Evolutionary conservation across 495 filamentous ascomycete species (phyloP).

Genomic region (Aspergillus heteromorphus): DNA sequence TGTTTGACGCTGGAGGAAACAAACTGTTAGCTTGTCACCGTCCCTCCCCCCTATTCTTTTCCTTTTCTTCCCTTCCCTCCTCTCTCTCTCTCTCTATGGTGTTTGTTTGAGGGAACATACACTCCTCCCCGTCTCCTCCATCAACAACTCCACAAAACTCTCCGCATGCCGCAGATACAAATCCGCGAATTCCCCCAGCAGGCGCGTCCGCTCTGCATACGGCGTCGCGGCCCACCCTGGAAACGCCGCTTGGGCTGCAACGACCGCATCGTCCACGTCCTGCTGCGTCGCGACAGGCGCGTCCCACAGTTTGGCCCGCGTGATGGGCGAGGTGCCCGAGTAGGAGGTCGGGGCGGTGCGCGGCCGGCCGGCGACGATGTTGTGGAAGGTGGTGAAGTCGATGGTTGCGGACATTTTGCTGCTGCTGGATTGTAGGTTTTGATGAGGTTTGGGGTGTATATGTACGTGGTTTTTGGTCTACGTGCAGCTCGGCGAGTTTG

Average conservation of each 20-base stretch:
- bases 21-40: too few species aligned
- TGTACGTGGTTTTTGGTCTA: too few species aligned
- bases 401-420: too few species aligned
- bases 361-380: conserved; percentile 44
- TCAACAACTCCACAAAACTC: conserved; percentile 42
- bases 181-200: conserved; percentile 45
- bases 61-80: too few species aligned
- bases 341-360: conserved; percentile 7
- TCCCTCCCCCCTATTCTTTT: too few species aligned
- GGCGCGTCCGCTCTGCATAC: conserved; percentile 43
- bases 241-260: conserved; percentile 39
- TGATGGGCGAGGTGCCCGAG: conserved; percentile 30
- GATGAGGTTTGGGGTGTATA: too few species aligned
- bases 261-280: conserved; percentile 48
- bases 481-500: too few species aligned
- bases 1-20: not conserved
- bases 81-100: too few species aligned
- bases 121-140: conserved; percentile 46
- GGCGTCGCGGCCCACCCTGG: conserved; percentile 38
- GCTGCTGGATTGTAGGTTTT: too few species aligned
- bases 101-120: too few species aligned
- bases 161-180: conserved; percentile 29
- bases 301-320: conserved; percentile 39
- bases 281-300: conserved; percentile 47
- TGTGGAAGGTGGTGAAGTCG: conserved; percentile 15